Percentiles rank a stretch among this genome's conserved stretches.
phyloP scores from a whole-genome alignment of 768 basidiomycete species.

The Gloeostereum incarnatum region DNA sequence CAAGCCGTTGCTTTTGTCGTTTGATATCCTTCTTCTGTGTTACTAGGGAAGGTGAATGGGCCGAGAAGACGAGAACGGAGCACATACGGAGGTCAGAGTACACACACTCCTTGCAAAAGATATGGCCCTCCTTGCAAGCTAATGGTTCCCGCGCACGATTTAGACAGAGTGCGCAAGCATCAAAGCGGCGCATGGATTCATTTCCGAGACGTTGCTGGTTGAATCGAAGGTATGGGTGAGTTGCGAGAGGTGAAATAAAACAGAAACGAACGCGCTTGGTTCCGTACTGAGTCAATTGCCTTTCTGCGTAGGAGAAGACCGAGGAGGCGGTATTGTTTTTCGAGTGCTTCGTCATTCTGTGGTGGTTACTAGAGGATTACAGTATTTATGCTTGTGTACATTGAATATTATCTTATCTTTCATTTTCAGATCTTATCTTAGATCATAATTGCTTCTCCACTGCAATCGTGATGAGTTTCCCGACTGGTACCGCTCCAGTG shows the following conservation, averaged over 20 bases:
- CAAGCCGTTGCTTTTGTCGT: constrained; percentile 75
- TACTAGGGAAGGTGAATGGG: constrained; percentile 33
- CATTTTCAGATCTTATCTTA: no score
- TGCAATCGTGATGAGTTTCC: constrained; percentile 9
- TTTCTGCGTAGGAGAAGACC: constrained; percentile 85
- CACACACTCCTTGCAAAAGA: constrained; percentile 95
- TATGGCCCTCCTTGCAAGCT: constrained; percentile 76
- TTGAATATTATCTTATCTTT: no score
- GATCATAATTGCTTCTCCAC: no score
- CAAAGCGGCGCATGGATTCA: constrained; percentile 88
- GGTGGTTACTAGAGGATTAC: no score
- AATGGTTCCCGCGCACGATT: constrained; percentile 78
- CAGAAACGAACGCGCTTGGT: constrained; percentile 52
- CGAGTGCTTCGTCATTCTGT: constrained; percentile 88
- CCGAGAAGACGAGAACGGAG: background rate
- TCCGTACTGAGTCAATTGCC: constrained; percentile 78
- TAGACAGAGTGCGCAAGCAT: constrained; percentile 85
- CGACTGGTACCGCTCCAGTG: constrained; percentile 41
- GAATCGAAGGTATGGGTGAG: background rate
- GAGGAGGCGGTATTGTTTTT: constrained; percentile 88
- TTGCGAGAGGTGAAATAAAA: background rate
- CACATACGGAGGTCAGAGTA: constrained; percentile 71
- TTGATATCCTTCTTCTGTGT: constrained; percentile 91
- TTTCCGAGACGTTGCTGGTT: constrained; percentile 71
- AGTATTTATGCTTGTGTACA: no score